These are phyloP conservation scores for Candida pseudoglaebosa DNA, from an alignment of 805 yeast genomes.

Conservation along the genomic window DNA sequence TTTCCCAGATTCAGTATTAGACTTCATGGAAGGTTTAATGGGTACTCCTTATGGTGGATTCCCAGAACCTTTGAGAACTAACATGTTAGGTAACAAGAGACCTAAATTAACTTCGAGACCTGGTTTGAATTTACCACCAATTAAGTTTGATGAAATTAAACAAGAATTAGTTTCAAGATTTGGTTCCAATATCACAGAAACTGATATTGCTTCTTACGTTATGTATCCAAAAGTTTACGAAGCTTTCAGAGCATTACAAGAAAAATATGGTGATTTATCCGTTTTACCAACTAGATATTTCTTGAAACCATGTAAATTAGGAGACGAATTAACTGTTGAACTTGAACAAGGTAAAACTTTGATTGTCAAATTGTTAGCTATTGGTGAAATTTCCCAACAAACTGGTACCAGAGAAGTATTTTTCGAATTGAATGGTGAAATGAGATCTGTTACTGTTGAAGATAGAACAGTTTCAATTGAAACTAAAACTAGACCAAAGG, in stretches of 20 bases:
- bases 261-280: constrained; percentile 86
- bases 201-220: constrained; percentile 90
- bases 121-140: constrained; percentile 83
- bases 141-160: constrained; percentile 68
- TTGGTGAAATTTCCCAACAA: constrained; percentile 80
- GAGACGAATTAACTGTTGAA: constrained; percentile 83
- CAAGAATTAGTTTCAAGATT: constrained; percentile 74
- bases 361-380: constrained; percentile 85
- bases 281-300: constrained; percentile 91
- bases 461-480: constrained; percentile 87
- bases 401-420: constrained; percentile 95
- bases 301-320: constrained; percentile 80
- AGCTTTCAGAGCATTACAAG: constrained; percentile 68
- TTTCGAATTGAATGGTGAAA: constrained; percentile 97
- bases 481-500: constrained; percentile 83
- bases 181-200: constrained; percentile 68
- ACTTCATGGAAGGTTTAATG: constrained; percentile 98
- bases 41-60: constrained; percentile 99
- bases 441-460: constrained; percentile 89
- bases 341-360: constrained; percentile 94
- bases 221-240: constrained; percentile 99
- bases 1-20: constrained; percentile 98
- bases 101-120: constrained; percentile 87
- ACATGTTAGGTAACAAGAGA: constrained; percentile 88
- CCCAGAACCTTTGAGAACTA: constrained; percentile 98